Percentiles rank a stretch among this genome's conserved stretches.
Conservation (phyloP, 306 rosid genomes). For the Calophaca sinica region DNA sequence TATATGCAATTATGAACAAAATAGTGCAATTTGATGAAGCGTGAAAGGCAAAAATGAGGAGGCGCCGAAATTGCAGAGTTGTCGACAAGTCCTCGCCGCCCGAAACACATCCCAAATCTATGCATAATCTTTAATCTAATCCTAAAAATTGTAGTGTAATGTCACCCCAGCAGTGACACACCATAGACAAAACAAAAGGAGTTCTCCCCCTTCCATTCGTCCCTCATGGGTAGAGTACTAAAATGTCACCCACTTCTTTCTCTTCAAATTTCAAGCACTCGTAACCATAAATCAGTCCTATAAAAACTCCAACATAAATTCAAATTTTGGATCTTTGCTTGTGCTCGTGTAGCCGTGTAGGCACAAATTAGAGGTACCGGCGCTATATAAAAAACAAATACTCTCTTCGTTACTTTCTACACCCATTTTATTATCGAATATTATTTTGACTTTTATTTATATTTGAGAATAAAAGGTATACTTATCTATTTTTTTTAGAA, state of each 20-base stretch:
- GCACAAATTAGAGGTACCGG: constrained; percentile 13
- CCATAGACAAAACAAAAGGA: constrained; percentile 22
- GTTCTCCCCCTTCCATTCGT: constrained; percentile 15
- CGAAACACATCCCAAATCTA: constrained; percentile 15
- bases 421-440: too few species aligned
- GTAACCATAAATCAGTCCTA: constrained; percentile 36
- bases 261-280: constrained; percentile 25
- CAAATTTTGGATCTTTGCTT: constrained; percentile 22
- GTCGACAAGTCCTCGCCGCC: constrained; percentile 37
- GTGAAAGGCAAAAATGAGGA: too few species aligned
- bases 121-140: not conserved
- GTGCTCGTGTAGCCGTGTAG: not conserved
- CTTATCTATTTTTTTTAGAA: too few species aligned
- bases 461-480: too few species aligned
- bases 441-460: too few species aligned
- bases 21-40: too few species aligned
- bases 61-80: constrained; percentile 34
- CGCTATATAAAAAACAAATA: not conserved
- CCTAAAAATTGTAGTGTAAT: not conserved
- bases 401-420: too few species aligned
- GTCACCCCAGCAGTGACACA: constrained; percentile 31
- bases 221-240: not conserved
- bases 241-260: constrained; percentile 13
- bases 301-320: constrained; percentile 14
- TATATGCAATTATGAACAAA: too few species aligned